A percentile compares a stretch with the other conserved stretches of the same genome.
These are phyloP conservation scores for Talaromyces stipitatus DNA, from an alignment of 495 filamentous ascomycete genomes.

Conservation along the genomic window DNA sequence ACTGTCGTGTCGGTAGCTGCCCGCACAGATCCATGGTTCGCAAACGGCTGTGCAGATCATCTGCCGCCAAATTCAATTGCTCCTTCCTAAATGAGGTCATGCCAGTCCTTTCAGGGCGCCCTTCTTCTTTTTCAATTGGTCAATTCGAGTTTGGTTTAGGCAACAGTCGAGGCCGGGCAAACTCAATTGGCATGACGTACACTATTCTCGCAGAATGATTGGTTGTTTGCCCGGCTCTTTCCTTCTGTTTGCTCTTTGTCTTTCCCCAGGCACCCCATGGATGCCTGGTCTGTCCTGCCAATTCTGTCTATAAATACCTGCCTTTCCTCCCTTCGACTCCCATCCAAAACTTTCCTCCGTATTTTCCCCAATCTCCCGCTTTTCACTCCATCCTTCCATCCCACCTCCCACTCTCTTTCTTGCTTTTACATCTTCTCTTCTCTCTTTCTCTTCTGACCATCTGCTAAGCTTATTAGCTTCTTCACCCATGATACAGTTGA, in stretches of 20 bases:
- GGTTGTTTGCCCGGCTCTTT: background rate
- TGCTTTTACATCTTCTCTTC: background rate
- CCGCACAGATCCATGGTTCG: background rate
- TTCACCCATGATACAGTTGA: background rate
- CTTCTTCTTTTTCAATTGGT: background rate
- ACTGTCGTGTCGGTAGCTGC: too few species aligned
- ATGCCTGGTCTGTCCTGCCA: background rate
- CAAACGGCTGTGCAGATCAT: background rate
- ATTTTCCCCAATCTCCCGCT: background rate
- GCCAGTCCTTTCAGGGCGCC: background rate
- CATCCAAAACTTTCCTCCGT: background rate
- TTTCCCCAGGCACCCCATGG: background rate
- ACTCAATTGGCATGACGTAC: background rate
- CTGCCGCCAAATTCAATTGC: background rate
- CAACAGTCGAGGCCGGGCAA: background rate
- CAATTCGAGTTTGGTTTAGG: background rate
- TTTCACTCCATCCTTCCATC: background rate
- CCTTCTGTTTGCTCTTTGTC: background rate
- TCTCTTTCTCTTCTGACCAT: background rate
- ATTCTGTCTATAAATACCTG: background rate
- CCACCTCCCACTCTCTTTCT: background rate
- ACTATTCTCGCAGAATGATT: too few species aligned
- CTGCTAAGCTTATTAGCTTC: background rate
- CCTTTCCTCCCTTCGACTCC: background rate
- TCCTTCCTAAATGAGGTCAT: background rate